phyloP scores from a whole-genome alignment of 1,284 basidiomycete genomes.

The Leccinum insigne region DNA sequence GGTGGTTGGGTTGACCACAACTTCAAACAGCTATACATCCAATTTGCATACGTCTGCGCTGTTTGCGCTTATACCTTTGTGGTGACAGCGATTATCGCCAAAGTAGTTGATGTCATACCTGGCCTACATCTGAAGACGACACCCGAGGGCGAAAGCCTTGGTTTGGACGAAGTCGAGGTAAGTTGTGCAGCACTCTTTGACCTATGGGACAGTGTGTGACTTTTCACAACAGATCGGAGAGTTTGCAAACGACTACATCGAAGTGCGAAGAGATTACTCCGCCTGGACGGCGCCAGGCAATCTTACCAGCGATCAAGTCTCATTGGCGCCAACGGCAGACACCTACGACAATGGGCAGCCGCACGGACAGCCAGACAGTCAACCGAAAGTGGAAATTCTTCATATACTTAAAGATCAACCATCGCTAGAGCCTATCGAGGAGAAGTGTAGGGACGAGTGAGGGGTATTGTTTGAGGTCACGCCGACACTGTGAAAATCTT shows the following conservation, averaged over 20 bases:
- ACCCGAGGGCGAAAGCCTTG: conserved; percentile 79
- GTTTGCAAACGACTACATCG: conserved; percentile 77
- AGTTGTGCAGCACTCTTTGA: conserved; percentile 21
- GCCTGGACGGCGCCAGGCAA: conserved; percentile 45
- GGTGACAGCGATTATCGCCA: conserved; percentile 66
- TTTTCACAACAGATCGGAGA: conserved; percentile 60
- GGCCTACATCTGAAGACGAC: conserved; percentile 73
- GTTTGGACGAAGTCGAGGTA: conserved; percentile 89
- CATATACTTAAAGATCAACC: conserved; percentile 11
- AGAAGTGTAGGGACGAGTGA: conserved; percentile 18
- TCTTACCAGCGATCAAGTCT: conserved; percentile 9
- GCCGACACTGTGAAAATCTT: neutral
- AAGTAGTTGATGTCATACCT: conserved; percentile 75
- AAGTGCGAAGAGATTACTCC: conserved; percentile 67
- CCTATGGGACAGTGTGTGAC: neutral
- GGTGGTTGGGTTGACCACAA: conserved; percentile 77
- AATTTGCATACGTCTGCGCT: conserved; percentile 81
- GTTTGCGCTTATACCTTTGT: conserved; percentile 66
- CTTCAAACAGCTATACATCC: conserved; percentile 79
- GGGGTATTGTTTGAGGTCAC: neutral
- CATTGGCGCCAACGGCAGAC: conserved; percentile 9
- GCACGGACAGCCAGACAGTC: conserved; percentile 43
- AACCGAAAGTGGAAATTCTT: conserved; percentile 1
- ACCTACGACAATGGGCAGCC: conserved; percentile 43
- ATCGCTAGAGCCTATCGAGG: conserved; percentile 16